phyloP scores from a whole-genome alignment of 1,139 yeast species.

The Pichia sp. region DNA sequence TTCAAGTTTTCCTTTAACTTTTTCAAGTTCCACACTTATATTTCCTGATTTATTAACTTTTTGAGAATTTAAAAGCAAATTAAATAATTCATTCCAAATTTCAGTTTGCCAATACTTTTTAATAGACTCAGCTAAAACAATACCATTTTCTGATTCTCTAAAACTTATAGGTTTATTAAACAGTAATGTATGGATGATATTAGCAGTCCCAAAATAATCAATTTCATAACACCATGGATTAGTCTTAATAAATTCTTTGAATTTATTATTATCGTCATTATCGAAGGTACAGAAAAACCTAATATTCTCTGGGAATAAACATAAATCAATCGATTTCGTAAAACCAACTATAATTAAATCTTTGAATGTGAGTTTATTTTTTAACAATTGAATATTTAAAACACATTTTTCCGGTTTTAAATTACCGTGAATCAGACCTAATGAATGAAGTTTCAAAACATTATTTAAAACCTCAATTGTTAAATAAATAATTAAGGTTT shows the following conservation, averaged over 20 bases:
- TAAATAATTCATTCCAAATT: conserved; percentile 67
- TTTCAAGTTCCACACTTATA: conserved; percentile 14
- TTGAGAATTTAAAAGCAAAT: conserved; percentile 55
- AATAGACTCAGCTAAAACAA: conserved; percentile 40
- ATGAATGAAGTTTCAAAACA: conserved; percentile 43
- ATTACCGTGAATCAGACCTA: conserved; percentile 78
- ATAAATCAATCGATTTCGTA: conserved; percentile 74
- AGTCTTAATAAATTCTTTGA: conserved; percentile 62
- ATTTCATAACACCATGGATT: conserved; percentile 74
- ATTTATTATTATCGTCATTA: conserved; percentile 64
- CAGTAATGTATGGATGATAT: conserved; percentile 64
- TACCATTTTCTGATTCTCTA: conserved; percentile 25
- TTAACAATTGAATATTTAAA: conserved; percentile 43
- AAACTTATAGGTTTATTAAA: conserved; percentile 61
- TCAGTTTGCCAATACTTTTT: conserved; percentile 76
- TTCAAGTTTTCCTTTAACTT: conserved; percentile 17
- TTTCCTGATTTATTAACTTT: conserved; percentile 10
- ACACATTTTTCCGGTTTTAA: conserved; percentile 83
- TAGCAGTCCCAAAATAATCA: conserved; percentile 82
- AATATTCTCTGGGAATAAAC: conserved; percentile 45
- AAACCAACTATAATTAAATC: conserved; percentile 70
- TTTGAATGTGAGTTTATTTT: conserved; percentile 13
- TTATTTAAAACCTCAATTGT: conserved; percentile 42
- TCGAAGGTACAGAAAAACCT: conserved; percentile 41
- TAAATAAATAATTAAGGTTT: conserved; percentile 56